Conservation (phyloP, 2,329 filamentous ascomycete genomes). For the Ophiostoma ips region DNA sequence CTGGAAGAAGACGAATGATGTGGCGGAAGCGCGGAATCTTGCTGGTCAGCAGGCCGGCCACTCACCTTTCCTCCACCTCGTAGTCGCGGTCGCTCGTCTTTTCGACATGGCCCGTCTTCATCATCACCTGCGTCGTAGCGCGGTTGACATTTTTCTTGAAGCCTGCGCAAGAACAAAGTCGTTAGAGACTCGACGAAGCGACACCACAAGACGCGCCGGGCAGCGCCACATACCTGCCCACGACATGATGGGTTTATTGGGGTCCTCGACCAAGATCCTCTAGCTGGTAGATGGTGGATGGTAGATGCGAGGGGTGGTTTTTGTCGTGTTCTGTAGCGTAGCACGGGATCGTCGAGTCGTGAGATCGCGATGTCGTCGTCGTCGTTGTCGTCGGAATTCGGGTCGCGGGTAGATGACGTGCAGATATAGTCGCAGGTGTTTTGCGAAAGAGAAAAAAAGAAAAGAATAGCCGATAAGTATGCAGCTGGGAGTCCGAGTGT, state of each 20-base stretch:
- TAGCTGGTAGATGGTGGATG: too few species aligned
- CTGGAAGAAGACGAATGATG: neutral
- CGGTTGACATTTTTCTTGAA: slow-evolving; percentile 98
- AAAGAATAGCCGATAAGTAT: too few species aligned
- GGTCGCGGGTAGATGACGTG: too few species aligned
- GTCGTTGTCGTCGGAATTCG: neutral
- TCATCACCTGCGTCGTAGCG: slow-evolving; percentile 99
- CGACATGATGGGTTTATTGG: slow-evolving; percentile 26
- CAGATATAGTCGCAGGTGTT: neutral
- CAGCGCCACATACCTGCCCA: slow-evolving; percentile 29
- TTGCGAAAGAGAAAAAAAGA: too few species aligned
- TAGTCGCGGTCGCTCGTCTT: slow-evolving; percentile 98
- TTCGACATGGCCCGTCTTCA: slow-evolving; percentile 98
- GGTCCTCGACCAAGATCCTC: neutral
- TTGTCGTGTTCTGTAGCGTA: neutral
- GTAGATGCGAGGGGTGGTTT: neutral
- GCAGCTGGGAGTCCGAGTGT: too few species aligned
- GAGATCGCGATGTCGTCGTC: neutral
- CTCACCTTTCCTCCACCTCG: slow-evolving; percentile 83
- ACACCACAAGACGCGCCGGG: neutral
- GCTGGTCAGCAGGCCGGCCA: neutral
- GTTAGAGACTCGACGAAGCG: neutral
- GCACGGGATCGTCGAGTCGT: neutral
- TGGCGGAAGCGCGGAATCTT: too few species aligned
- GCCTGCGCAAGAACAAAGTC: slow-evolving; percentile 29